phyloP scores from a whole-genome alignment of 805 yeast species.

The Barnettozyma sucrosica region DNA sequence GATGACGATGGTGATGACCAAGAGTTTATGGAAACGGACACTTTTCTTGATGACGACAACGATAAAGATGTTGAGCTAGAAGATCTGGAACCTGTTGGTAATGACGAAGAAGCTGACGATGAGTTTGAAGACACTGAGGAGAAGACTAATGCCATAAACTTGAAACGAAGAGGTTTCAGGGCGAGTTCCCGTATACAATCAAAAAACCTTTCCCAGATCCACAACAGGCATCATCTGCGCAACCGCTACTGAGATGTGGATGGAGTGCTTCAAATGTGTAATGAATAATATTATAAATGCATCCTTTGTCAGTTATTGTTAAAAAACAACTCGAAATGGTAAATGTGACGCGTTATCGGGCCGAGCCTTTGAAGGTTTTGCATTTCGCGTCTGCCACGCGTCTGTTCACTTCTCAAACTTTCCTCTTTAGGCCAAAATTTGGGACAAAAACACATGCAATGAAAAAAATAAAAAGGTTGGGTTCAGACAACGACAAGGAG shows the following conservation, averaged over 20 bases:
- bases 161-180: slow-evolving; percentile 15
- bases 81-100: slow-evolving; percentile 4
- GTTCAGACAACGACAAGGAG: not conserved
- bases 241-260: slow-evolving; percentile 2
- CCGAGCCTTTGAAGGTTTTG: not conserved
- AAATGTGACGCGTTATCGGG: not conserved
- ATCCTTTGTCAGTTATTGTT: no score
- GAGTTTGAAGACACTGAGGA: slow-evolving; percentile 18
- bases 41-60: slow-evolving; percentile 4
- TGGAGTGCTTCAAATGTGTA: not conserved
- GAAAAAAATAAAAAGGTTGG: not conserved
- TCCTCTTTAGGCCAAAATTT: not conserved
- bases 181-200: slow-evolving; percentile 20
- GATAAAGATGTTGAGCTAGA: not conserved
- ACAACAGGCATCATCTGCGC: slow-evolving; percentile 20
- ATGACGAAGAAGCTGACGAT: slow-evolving; percentile 11
- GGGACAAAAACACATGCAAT: not conserved
- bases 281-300: not conserved
- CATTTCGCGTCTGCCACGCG: not conserved
- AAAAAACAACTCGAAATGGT: not conserved
- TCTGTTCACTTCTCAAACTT: not conserved
- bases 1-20: slow-evolving; percentile 13
- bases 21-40: slow-evolving; percentile 12
- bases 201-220: slow-evolving; percentile 21
- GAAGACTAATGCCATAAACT: slow-evolving; percentile 18